Evolutionary conservation across 2,329 filamentous ascomycete genomes (phyloP).

Genomic region (Cladosporium sp.): DNA sequence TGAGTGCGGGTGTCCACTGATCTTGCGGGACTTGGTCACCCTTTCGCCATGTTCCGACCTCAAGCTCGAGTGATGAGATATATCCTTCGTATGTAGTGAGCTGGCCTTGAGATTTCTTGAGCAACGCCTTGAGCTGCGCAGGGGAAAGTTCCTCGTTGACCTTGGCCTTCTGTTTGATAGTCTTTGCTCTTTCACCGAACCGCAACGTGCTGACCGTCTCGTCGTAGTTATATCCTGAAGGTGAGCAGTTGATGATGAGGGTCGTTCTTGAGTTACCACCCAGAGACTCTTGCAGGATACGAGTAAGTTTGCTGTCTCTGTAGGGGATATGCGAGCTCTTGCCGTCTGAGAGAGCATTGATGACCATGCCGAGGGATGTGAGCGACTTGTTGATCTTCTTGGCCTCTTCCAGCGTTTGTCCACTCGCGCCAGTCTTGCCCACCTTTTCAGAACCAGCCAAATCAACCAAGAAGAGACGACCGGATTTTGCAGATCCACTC

Average conservation of each 20-base stretch:
- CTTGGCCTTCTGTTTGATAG: constrained; percentile 99
- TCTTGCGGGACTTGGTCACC: constrained; percentile 89
- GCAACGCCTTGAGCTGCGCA: constrained; percentile 84
- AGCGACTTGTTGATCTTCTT: constrained; percentile 99
- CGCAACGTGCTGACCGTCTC: constrained; percentile 90
- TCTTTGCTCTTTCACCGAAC: constrained; percentile 94
- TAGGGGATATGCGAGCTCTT: constrained; percentile 97
- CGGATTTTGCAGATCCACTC: constrained; percentile 92
- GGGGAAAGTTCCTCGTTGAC: constrained; percentile 97
- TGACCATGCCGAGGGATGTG: constrained; percentile 97
- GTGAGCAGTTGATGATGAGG: constrained; percentile 98
- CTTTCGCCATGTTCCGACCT: constrained; percentile 81
- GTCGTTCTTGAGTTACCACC: constrained; percentile 99
- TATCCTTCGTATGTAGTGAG: constrained; percentile 86
- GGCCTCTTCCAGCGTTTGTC: constrained; percentile 94
- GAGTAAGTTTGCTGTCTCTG: constrained; percentile 94
- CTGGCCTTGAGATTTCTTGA: constrained; percentile 89
- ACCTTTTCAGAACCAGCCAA: constrained; percentile 98
- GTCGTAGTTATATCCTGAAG: constrained; percentile 94
- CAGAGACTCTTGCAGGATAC: constrained; percentile 93
- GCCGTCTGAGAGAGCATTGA: constrained; percentile 93
- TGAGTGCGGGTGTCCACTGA: constrained; percentile 70
- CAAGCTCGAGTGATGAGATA: constrained; percentile 75
- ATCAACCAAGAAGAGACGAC: constrained; percentile 95
- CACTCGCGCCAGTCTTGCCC: constrained; percentile 95